Evolutionary conservation across 805 yeast genomes (phyloP), one percentile per base, ranked within the genome.

Genomic region (Yamadazyma scolyti): DNA sequence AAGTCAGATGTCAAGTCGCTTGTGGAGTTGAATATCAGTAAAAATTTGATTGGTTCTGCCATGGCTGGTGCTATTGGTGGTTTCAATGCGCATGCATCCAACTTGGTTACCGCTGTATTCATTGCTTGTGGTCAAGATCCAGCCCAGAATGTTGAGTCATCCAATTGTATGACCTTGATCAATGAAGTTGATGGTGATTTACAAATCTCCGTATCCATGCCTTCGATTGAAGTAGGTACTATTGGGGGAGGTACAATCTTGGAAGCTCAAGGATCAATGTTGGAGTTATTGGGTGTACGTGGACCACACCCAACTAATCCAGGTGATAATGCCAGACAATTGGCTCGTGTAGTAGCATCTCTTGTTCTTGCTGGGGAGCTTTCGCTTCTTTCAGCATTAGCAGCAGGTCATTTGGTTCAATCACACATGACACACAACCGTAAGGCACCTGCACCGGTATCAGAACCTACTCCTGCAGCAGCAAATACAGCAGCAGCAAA

Each of bases 31-130:
- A 93, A 93, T 61, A 72, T 86, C 37, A 71, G 82, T 48, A 93
- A 93, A 67, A 93, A 93, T 58, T 72, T 93, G 52, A 74, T 93
- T 48, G 99, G 99, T 31, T 84, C 96, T 22, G 97, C 97, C 5
- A 84, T 93, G 93, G 97, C 99, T 16, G 99, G 99, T 23, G 77
- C 95, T 12, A 75, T 93, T 46, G 99, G 99, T 55, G 99, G 99
- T 1, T 89, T 85, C 65, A 93, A 93, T 54, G 98, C 98, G 0
- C 99, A 93, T 48, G 97, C 98, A 32, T 94, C 98, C 28, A 93
- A 93, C 58, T 64, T 93, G 46, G 90, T 93, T 20, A 94, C 98
- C 20, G 97, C 98, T 8, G 81, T 93, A 16, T 93, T 65, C 57
- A 65, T 93, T 43, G 99, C 99, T 4, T 77, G 95, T 37, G 99